phyloP scores from a whole-genome alignment of 208 protist species.

The Naegleria lovaniensis region DNA sequence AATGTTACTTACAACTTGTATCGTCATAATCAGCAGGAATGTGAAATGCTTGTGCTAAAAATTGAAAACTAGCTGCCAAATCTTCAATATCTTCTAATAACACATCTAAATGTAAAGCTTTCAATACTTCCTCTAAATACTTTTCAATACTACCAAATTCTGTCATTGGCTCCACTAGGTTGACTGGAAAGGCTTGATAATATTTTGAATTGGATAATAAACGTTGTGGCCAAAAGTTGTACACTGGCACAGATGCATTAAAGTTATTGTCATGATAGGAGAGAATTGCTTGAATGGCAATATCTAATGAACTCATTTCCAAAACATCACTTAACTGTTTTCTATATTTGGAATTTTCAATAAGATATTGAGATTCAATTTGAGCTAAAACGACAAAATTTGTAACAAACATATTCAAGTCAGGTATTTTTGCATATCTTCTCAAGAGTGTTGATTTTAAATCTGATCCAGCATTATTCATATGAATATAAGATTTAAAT shows the following conservation, averaged over 20 bases:
- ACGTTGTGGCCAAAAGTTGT: not conserved
- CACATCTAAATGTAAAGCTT: not conserved
- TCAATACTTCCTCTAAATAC: not conserved
- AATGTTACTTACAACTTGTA: not conserved
- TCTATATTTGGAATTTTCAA: not conserved
- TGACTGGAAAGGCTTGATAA: not conserved
- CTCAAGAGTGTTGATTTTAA: not conserved
- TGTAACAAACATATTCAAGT: constrained; percentile 10
- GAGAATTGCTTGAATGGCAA: not conserved
- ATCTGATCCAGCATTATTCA: not conserved
- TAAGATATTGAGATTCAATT: not conserved
- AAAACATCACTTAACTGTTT: not conserved
- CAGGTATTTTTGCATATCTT: not conserved
- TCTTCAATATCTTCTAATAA: not conserved
- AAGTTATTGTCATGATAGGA: not conserved
- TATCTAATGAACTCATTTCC: not conserved
- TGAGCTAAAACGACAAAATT: not conserved
- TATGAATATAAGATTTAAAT: not conserved
- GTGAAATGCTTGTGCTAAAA: not conserved
- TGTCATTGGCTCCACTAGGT: not conserved
- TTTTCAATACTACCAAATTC: not conserved
- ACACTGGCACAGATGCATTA: not conserved
- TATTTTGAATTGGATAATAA: not conserved
- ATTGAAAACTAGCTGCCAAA: not conserved
- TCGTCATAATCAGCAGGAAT: constrained; percentile 14